Conservation (phyloP, 805 yeast species). For the Candida germanica region DNA sequence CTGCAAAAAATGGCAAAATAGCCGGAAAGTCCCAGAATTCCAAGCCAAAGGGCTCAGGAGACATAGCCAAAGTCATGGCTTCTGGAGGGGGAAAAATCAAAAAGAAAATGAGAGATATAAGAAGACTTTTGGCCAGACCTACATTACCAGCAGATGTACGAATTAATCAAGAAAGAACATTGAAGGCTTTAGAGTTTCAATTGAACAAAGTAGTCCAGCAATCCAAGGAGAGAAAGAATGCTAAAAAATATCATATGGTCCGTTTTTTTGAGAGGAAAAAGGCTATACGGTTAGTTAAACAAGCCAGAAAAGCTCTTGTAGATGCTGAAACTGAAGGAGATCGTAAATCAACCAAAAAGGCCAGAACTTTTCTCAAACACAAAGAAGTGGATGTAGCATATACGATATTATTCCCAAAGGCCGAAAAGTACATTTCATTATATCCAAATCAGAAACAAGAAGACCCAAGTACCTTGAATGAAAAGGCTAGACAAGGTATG, state of each 20-base stretch:
- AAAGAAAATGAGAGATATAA: slow-evolving; percentile 83
- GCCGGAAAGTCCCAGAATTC: too few relatives aligned
- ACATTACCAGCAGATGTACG: slow-evolving; percentile 62
- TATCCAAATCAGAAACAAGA: slow-evolving; percentile 49
- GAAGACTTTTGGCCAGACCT: slow-evolving; percentile 57
- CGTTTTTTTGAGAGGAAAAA: slow-evolving; percentile 88
- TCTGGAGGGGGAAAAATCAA: slow-evolving; percentile 55
- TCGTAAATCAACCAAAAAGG: slow-evolving; percentile 38
- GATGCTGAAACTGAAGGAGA: slow-evolving; percentile 32
- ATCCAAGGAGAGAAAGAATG: slow-evolving; percentile 47
- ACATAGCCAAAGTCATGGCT: slow-evolving; percentile 29
- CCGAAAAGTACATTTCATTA: slow-evolving; percentile 74
- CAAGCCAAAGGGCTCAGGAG: slow-evolving; percentile 7
- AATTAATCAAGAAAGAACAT: slow-evolving; percentile 70
- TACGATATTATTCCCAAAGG: slow-evolving; percentile 71
- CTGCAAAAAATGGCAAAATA: too few relatives aligned
- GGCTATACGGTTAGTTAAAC: slow-evolving; percentile 68
- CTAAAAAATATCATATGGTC: slow-evolving; percentile 87
- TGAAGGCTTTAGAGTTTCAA: slow-evolving; percentile 61
- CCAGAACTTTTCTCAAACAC: slow-evolving; percentile 50
- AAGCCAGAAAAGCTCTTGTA: slow-evolving; percentile 38
- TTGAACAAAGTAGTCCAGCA: slow-evolving; percentile 46
- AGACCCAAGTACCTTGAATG: slow-evolving; percentile 22
- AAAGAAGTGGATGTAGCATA: slow-evolving; percentile 72
- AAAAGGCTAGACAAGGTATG: slow-evolving; percentile 41